Percentiles rank a stretch among this genome's conserved stretches.
Evolutionary conservation across 345 rosid species (phyloP).

Genomic region (Hypericum perforatum): DNA sequence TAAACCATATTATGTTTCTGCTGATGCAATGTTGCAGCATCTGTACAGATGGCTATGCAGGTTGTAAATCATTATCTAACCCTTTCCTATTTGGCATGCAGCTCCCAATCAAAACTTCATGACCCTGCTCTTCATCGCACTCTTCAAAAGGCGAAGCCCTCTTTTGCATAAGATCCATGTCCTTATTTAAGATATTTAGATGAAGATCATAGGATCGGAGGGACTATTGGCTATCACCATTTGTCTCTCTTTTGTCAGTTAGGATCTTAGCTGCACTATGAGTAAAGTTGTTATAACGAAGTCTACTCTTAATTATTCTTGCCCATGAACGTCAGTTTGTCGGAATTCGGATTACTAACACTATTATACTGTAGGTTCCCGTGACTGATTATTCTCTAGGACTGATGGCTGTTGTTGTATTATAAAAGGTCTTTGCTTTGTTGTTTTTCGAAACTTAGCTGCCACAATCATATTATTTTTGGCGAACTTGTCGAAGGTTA

Average conservation of each 20-base stretch:
- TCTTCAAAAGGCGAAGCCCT: constrained; percentile 67
- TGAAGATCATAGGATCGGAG: no score
- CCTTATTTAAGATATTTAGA: neutral
- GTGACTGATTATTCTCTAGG: neutral
- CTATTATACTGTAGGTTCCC: no score
- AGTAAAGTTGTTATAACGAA: no score
- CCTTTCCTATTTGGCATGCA: constrained; percentile 22
- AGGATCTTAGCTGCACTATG: no score
- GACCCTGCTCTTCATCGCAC: constrained; percentile 88
- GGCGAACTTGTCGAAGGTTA: constrained; percentile 80
- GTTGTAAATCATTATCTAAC: constrained; percentile 32
- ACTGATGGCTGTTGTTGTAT: constrained; percentile 2
- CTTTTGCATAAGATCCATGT: constrained; percentile 1
- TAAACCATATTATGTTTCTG: constrained; percentile 67
- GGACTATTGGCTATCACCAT: no score
- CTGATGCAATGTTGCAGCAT: constrained; percentile 91
- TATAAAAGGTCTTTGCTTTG: constrained; percentile 94
- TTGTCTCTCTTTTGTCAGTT: no score
- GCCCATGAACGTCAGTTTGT: no score
- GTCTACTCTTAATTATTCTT: no score
- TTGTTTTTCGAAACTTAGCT: constrained; percentile 83
- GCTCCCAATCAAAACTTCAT: constrained; percentile 93
- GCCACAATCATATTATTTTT: constrained; percentile 79
- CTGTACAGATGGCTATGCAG: constrained; percentile 94
- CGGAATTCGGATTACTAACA: no score